Conservation (phyloP, 2,329 filamentous ascomycete genomes). For the Onygenales sp. region DNA sequence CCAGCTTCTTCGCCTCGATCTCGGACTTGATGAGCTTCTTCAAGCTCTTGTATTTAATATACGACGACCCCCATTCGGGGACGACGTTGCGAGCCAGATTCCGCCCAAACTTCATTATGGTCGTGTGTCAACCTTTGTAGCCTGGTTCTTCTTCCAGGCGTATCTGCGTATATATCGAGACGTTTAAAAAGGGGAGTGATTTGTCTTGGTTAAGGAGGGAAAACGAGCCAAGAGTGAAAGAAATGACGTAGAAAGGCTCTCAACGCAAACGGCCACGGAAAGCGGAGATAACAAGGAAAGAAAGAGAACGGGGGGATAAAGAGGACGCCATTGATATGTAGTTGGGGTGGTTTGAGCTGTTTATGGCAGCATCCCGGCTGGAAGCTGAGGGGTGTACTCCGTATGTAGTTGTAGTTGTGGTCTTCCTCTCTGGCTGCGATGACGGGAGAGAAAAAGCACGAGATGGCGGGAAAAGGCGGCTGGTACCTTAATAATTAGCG, state of each 20-base stretch:
- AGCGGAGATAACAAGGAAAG: too few species aligned
- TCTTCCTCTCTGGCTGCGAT: too few species aligned
- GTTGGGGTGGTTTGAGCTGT: too few species aligned
- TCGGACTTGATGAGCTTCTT: slow-evolving; percentile 89
- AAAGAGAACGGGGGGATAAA: too few species aligned
- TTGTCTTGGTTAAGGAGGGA: not conserved
- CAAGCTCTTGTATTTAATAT: slow-evolving; percentile 48
- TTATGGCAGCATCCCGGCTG: too few species aligned
- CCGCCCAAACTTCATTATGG: slow-evolving; percentile 42
- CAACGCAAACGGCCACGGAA: not conserved
- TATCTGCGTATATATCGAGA: not conserved
- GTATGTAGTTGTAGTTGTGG: too few species aligned
- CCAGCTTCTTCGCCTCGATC: slow-evolving; percentile 57
- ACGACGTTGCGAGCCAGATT: slow-evolving; percentile 41
- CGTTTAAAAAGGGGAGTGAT: not conserved
- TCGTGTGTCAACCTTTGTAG: not conserved
- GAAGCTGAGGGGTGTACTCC: too few species aligned
- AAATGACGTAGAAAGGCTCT: slow-evolving; percentile 4
- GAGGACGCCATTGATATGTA: too few species aligned
- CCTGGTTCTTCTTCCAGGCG: not conserved
- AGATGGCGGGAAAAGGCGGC: too few species aligned
- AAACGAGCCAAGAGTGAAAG: not conserved
- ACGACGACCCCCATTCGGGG: slow-evolving; percentile 41
- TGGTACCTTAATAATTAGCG: too few species aligned
- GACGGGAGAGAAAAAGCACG: too few species aligned